Conservation (phyloP, 106 monocot species). For the Posidonia australis region DNA sequence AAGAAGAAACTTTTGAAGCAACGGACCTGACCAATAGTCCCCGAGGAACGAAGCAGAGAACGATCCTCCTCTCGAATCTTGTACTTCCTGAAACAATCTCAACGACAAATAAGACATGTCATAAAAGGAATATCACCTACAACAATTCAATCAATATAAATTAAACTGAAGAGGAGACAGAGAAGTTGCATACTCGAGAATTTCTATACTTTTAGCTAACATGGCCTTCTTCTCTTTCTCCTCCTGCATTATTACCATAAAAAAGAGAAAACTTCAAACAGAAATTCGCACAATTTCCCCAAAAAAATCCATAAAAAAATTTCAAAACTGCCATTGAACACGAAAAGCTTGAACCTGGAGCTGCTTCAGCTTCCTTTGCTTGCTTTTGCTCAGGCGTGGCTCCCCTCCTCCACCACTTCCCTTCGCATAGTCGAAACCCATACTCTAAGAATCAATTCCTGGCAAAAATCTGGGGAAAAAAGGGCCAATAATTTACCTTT, state of each 20-base stretch:
- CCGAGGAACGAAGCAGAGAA: constrained; percentile 62
- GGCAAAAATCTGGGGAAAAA: background rate
- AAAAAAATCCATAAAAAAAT: too few relatives aligned
- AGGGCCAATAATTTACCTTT: background rate
- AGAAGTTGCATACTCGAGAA: constrained; percentile 53
- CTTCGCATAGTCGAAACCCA: background rate
- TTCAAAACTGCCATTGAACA: background rate
- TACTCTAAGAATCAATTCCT: background rate
- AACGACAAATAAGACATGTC: background rate
- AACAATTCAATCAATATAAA: background rate
- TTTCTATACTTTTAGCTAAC: constrained; percentile 42
- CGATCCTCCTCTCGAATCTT: constrained; percentile 55
- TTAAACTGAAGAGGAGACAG: background rate
- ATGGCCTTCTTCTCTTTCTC: constrained; percentile 59
- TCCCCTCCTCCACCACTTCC: constrained; percentile 6
- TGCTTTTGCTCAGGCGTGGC: constrained; percentile 55
- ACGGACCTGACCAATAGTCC: constrained; percentile 87
- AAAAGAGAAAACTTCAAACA: background rate
- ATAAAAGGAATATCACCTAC: background rate
- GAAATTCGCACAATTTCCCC: background rate
- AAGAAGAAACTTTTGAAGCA: background rate
- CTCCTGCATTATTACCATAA: constrained; percentile 22
- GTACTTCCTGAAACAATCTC: constrained; percentile 38
- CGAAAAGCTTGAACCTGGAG: constrained; percentile 41
- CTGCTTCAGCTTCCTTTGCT: constrained; percentile 59